phyloP scores from a whole-genome alignment of 768 basidiomycete species.

The Boletus barrowsii region DNA sequence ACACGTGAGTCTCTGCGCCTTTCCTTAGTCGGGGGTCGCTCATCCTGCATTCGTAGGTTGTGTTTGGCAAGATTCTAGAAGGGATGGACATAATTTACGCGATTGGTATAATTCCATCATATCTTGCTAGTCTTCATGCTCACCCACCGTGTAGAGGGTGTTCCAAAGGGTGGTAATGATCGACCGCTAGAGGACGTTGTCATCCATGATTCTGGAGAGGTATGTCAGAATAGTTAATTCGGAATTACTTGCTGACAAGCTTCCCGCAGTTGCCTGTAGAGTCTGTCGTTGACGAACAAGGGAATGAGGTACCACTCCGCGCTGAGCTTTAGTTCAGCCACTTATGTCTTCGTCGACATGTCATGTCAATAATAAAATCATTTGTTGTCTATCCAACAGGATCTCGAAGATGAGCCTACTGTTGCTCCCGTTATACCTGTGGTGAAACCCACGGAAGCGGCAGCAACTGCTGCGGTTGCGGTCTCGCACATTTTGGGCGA shows the following conservation, averaged over 20 bases:
- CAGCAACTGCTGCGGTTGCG: background rate
- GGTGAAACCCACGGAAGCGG: background rate
- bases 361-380: slow-evolving; percentile 51
- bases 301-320: slow-evolving; percentile 89
- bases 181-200: slow-evolving; percentile 73
- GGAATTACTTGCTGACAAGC: slow-evolving; percentile 9
- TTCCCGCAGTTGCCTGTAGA: slow-evolving; percentile 50
- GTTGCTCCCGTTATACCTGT: slow-evolving; percentile 2
- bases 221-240: slow-evolving; percentile 32
- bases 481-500: slow-evolving; percentile 1
- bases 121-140: slow-evolving; percentile 2
- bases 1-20: slow-evolving; percentile 51
- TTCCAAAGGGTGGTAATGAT: slow-evolving; percentile 66
- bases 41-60: slow-evolving; percentile 54
- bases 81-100: slow-evolving; percentile 82
- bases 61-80: slow-evolving; percentile 89
- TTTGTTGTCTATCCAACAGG: slow-evolving; percentile 50
- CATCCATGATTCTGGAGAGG: slow-evolving; percentile 89
- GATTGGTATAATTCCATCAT: slow-evolving; percentile 56
- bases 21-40: background rate
- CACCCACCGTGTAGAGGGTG: slow-evolving; percentile 56
- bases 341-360: slow-evolving; percentile 32
- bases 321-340: slow-evolving; percentile 80
- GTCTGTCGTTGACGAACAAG: slow-evolving; percentile 53
- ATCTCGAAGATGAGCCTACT: slow-evolving; percentile 26